Evolutionary conservation across 441 rosid genomes (phyloP).

Genomic region (Populus trichocarpa): DNA sequence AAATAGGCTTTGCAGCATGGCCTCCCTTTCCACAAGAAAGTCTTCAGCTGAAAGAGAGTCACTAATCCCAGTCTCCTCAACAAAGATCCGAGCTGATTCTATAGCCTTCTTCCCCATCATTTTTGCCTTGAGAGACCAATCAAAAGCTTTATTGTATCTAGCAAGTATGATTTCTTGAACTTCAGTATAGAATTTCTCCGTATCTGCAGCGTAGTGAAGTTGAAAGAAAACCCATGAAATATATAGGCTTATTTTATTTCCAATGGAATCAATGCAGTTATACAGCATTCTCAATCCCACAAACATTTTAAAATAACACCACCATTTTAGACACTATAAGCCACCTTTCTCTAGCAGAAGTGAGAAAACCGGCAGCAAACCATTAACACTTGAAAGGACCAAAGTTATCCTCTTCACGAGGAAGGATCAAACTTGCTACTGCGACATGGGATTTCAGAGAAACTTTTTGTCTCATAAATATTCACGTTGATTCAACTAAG

Average conservation of each 20-base stretch:
- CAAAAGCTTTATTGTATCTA: constrained; percentile 80
- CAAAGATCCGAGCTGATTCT: constrained; percentile 79
- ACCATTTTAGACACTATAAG: background rate
- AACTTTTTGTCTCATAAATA: background rate
- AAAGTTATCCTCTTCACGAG: background rate
- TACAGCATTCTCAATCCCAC: background rate
- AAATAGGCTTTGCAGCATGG: constrained; percentile 64
- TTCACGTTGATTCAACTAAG: background rate
- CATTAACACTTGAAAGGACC: background rate
- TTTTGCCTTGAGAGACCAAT: constrained; percentile 90
- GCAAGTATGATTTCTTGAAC: constrained; percentile 82
- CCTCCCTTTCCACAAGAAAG: constrained; percentile 76
- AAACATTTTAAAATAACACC: background rate
- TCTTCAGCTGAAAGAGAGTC: constrained; percentile 82
- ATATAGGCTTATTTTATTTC: background rate
- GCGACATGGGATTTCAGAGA: background rate
- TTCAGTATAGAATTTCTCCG: constrained; percentile 89
- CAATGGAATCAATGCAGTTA: too few relatives aligned
- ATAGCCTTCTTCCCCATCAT: constrained; percentile 97
- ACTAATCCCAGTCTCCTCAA: constrained; percentile 75
- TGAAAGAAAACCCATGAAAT: constrained; percentile 16
- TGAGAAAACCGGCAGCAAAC: background rate
- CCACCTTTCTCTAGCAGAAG: background rate
- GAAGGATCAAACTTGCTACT: background rate
- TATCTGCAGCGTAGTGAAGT: constrained; percentile 42